Percentiles rank a stretch among this genome's conserved stretches.
phyloP scores from a whole-genome alignment of 2,329 filamentous ascomycete genomes.

The Akanthomyces dipterigenus region DNA sequence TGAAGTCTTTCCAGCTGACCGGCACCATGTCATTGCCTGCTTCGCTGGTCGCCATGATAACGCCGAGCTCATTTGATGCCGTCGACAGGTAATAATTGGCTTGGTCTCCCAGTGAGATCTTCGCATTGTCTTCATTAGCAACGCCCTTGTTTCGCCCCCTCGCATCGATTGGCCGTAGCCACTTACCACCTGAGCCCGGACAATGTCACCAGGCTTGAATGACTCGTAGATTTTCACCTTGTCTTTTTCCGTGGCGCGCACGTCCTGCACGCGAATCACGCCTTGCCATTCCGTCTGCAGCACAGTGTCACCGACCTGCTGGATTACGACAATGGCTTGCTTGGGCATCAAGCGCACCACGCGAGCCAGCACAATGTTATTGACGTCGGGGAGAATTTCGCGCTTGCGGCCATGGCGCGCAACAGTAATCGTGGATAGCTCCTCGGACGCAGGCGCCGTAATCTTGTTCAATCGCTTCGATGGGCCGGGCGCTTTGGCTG shows the following conservation, averaged over 20 bases:
- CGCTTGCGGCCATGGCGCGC: constrained; percentile 44
- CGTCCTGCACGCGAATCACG: constrained; percentile 80
- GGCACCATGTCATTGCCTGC: constrained; percentile 86
- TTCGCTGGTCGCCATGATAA: constrained; percentile 88
- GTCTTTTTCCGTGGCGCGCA: constrained; percentile 92
- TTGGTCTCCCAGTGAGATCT: constrained; percentile 89
- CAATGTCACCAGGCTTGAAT: constrained; percentile 88
- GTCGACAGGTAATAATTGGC: constrained; percentile 94
- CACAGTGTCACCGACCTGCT: constrained; percentile 69
- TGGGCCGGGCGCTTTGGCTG: constrained; percentile 41
- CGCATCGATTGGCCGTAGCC: neutral
- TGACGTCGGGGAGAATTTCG: constrained; percentile 75
- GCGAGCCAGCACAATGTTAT: constrained; percentile 72
- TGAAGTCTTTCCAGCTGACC: constrained; percentile 91
- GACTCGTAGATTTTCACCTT: constrained; percentile 85
- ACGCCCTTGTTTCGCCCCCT: neutral
- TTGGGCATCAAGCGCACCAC: constrained; percentile 80
- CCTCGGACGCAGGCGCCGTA: constrained; percentile 35
- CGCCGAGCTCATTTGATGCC: constrained; percentile 82
- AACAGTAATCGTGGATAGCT: constrained; percentile 50
- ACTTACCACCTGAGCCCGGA: constrained; percentile 74
- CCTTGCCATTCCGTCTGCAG: constrained; percentile 78
- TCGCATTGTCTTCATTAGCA: neutral
- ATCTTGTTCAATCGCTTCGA: constrained; percentile 55
- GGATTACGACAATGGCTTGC: constrained; percentile 79